Evolutionary conservation across 345 rosid genomes (phyloP).

Genomic region (Odontarrhena argentea): DNA sequence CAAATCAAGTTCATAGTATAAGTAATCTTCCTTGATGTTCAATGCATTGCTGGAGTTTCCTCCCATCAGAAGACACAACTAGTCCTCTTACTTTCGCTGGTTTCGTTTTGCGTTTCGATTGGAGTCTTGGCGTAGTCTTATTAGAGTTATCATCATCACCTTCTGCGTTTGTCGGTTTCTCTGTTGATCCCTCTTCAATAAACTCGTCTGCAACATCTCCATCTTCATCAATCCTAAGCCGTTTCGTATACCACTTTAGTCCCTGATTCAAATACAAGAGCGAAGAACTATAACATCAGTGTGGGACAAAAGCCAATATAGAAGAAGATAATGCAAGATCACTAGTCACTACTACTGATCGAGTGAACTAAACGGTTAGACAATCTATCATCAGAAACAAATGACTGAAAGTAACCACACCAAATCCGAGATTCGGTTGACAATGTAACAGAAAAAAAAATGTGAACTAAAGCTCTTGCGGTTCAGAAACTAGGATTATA

Average conservation of each 20-base stretch:
- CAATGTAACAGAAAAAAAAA: background rate
- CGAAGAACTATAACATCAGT: background rate
- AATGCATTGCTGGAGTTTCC: slow-evolving; percentile 42
- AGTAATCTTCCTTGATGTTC: slow-evolving; percentile 42
- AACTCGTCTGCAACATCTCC: slow-evolving; percentile 97
- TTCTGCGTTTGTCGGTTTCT: slow-evolving; percentile 5
- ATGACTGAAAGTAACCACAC: background rate
- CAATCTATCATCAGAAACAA: no score
- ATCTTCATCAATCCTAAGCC: slow-evolving; percentile 80
- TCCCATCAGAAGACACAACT: slow-evolving; percentile 42
- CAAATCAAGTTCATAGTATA: slow-evolving; percentile 28
- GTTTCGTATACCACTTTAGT: slow-evolving; percentile 78
- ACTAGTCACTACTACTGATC: no score
- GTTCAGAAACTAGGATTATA: background rate
- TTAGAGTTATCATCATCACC: background rate
- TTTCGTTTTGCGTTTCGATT: slow-evolving; percentile 23
- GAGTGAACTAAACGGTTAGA: no score
- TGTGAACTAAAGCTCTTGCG: background rate
- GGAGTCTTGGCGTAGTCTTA: slow-evolving; percentile 19
- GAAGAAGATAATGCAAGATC: background rate
- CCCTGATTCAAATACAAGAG: slow-evolving; percentile 53
- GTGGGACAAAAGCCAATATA: slow-evolving; percentile 5
- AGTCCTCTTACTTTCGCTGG: slow-evolving; percentile 37
- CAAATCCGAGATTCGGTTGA: background rate
- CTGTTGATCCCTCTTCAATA: slow-evolving; percentile 60